phyloP scores from a whole-genome alignment of 148 eudicot genomes.

The Cornus florida region DNA sequence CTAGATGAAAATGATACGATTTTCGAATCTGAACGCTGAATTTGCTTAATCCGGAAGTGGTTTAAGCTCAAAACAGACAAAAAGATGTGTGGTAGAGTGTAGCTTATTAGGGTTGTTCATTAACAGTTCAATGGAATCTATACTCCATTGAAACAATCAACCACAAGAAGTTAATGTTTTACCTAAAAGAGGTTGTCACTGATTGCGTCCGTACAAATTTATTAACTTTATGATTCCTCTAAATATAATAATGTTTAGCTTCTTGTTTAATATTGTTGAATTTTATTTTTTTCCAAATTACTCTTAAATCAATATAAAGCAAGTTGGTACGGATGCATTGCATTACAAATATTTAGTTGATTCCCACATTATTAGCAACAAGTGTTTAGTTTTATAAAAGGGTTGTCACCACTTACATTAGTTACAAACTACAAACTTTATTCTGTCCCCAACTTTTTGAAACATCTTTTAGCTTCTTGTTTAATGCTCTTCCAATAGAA shows the following conservation, averaged over 20 bases:
- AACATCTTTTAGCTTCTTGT: not conserved
- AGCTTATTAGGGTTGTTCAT: not conserved
- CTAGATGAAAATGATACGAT: not conserved
- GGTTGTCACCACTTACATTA: too few relatives aligned
- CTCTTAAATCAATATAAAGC: not conserved
- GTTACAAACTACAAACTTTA: too few relatives aligned
- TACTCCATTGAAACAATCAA: not conserved
- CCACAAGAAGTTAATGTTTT: not conserved
- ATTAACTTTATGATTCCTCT: not conserved
- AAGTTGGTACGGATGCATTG: not conserved
- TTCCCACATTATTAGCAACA: not conserved
- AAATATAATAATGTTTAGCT: not conserved
- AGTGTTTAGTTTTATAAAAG: too few relatives aligned
- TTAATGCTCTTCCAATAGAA: not conserved
- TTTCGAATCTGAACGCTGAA: not conserved
- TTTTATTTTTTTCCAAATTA: too few relatives aligned
- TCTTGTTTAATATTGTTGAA: not conserved
- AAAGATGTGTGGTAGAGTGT: not conserved
- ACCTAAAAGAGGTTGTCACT: not conserved
- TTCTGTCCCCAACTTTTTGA: too few relatives aligned
- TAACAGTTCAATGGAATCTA: constrained; percentile 3
- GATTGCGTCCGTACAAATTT: not conserved
- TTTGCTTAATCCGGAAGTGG: not conserved
- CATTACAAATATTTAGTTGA: too few relatives aligned
- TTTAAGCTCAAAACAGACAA: not conserved